Base-by-base conservation (phyloP, 768 basidiomycete genomes). In the Termitomyces sp. region DNA sequence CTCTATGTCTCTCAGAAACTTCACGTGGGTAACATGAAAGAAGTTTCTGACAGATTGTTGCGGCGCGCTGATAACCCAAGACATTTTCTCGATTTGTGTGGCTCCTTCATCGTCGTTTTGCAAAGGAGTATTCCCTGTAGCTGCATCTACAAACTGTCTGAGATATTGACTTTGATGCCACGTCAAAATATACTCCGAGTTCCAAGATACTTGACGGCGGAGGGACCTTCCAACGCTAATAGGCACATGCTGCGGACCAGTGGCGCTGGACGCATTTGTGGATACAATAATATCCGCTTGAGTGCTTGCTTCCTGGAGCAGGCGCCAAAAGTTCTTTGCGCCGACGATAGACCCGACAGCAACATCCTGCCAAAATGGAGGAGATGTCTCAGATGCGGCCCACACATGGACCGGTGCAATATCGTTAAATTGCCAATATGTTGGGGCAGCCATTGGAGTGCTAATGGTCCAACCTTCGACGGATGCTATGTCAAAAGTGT, bases 101-200 rank as follows among this genome's bases (percentile, higher is more conserved):
- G 70, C 72, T 5, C 75, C 68, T 24, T 68, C 73, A 46, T 83
- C 79, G 24, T 73, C 69, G 50, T 80, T 75, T 58, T 85, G 76
- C 34, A 86, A 67, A 3, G 85, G 80, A 0, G 81, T 84, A 13
- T 68, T 63, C 12, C 72, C 77, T 0, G 74, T 76, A 5, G 70
- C 61, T 20, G 68, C 62, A 57, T 83, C 76, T 15, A 83, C 69
- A 55, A 78, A 82, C 57, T 77, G 78, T 44, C 76, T 76, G 61
- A 93, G 71, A 70, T 86, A 91, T 57, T 81, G 81, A 42, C 75
- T 81, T 69, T 93, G 91, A 67, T 83, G 80, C 80, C 81, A 85
- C 0, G 87, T 83, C 49, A 93, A 70, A 56, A 78, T 73, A 65
- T 91, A 92, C 6, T 75, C 68, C 15, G 78, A 67, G 34, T 73